phyloP scores from a whole-genome alignment of 768 basidiomycete species.

The Cubamyces lactineus region DNA sequence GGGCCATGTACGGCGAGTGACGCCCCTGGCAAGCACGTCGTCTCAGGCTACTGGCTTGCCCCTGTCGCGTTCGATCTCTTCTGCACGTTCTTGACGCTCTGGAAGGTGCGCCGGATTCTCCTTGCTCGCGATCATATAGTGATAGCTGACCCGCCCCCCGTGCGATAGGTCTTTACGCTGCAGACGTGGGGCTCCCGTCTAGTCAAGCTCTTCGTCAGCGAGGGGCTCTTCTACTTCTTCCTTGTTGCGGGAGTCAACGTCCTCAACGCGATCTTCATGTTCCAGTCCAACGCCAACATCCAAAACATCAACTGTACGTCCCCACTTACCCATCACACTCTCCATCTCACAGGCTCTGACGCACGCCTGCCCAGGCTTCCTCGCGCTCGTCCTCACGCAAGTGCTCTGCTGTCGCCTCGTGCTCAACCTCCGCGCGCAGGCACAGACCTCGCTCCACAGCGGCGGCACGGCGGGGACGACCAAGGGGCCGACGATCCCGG shows the following conservation, averaged over 20 bases:
- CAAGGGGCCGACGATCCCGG: slow-evolving; percentile 4
- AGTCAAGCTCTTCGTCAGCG: slow-evolving; percentile 14
- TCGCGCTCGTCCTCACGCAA: slow-evolving; percentile 15
- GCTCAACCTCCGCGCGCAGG: slow-evolving; percentile 13
- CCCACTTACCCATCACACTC: neutral
- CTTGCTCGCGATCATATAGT: too few species aligned
- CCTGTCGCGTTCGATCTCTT: slow-evolving; percentile 16
- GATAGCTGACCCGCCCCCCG: neutral
- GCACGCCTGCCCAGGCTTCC: slow-evolving; percentile 1
- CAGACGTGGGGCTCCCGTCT: slow-evolving; percentile 10
- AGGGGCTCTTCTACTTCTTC: slow-evolving; percentile 18
- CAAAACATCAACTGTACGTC: slow-evolving; percentile 16
- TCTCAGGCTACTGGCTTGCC: slow-evolving; percentile 16
- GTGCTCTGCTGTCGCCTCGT: slow-evolving; percentile 19
- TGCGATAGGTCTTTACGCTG: neutral
- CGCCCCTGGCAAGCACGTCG: slow-evolving; percentile 11
- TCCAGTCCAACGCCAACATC: slow-evolving; percentile 16
- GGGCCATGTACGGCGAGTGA: slow-evolving; percentile 15
- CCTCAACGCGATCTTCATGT: slow-evolving; percentile 19
- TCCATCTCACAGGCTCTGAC: neutral
- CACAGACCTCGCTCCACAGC: neutral
- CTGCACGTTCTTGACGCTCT: slow-evolving; percentile 17
- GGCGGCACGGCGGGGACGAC: neutral
- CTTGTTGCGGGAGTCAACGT: slow-evolving; percentile 13
- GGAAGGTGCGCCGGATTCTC: neutral